These are phyloP conservation scores for Acacia melanoxylon DNA, from an alignment of 306 rosid genomes.

Conservation along the genomic window DNA sequence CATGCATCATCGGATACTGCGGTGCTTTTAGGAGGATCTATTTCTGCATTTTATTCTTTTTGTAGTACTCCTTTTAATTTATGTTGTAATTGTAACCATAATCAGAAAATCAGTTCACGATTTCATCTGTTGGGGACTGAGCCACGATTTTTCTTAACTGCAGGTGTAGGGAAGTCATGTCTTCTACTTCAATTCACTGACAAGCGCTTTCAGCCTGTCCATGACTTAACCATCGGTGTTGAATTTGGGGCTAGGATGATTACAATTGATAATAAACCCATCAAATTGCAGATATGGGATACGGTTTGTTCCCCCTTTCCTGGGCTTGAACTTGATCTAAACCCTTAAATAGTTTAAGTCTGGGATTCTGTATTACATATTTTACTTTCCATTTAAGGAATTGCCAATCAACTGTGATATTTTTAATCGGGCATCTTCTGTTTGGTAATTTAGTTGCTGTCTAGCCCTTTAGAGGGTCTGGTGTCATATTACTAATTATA, in stretches of 20 bases:
- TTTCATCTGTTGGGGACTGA: not conserved
- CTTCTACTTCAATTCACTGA: slow-evolving; percentile 97
- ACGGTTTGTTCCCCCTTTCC: slow-evolving; percentile 59
- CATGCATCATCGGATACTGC: not conserved
- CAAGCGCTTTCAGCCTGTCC: slow-evolving; percentile 97
- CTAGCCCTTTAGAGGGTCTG: not conserved
- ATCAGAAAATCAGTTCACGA: not conserved
- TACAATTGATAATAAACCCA: slow-evolving; percentile 84
- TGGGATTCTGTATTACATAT: not conserved
- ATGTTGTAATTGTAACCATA: not conserved
- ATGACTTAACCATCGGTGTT: slow-evolving; percentile 95
- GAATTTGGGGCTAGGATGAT: slow-evolving; percentile 99
- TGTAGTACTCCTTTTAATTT: slow-evolving; percentile 3
- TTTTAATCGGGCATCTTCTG: slow-evolving; percentile 1
- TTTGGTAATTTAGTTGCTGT: not conserved
- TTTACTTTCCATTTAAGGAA: not conserved
- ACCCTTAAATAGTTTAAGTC: slow-evolving; percentile 1
- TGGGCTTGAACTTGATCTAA: not conserved
- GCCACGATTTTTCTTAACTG: not conserved
- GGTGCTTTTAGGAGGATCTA: not conserved
- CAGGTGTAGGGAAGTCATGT: slow-evolving; percentile 98
- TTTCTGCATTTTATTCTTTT: not conserved
- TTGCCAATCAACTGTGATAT: not conserved
- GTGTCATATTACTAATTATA: not conserved
- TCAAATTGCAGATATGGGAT: slow-evolving; percentile 99